Evolutionary conservation across 108 stramenopile species (phyloP).

Genomic region (Cylindrotheca fusiformis): DNA sequence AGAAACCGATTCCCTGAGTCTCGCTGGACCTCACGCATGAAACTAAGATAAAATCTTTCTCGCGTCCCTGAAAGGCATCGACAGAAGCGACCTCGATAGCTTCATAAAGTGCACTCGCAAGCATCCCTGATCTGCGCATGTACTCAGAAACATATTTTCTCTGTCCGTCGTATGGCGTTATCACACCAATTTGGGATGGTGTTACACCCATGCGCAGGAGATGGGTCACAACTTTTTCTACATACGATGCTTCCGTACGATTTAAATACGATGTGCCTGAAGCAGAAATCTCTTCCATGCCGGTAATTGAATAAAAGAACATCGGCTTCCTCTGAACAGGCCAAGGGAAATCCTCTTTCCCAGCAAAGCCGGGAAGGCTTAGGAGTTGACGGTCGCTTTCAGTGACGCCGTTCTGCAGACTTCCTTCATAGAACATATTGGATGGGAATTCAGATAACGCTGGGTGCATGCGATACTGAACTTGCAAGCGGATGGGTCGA

Average conservation of each 20-base stretch:
- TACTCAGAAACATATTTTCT: slow-evolving; percentile 92
- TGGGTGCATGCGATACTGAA: slow-evolving; percentile 99
- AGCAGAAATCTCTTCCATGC: slow-evolving; percentile 96
- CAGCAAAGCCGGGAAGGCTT: slow-evolving; percentile 65
- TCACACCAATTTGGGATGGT: slow-evolving; percentile 92
- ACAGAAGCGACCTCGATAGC: slow-evolving; percentile 97
- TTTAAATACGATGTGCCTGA: slow-evolving; percentile 98
- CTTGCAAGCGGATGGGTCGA: slow-evolving; percentile 95
- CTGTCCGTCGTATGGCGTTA: slow-evolving; percentile 99
- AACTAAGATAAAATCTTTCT: slow-evolving; percentile 97
- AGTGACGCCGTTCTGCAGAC: slow-evolving; percentile 96
- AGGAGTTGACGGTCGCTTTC: slow-evolving; percentile 90
- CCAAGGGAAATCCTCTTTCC: slow-evolving; percentile 89
- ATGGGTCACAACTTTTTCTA: slow-evolving; percentile 96
- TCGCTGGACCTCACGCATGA: slow-evolving; percentile 98
- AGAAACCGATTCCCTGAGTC: slow-evolving; percentile 96
- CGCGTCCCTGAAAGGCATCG: slow-evolving; percentile 99
- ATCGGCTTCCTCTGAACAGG: slow-evolving; percentile 92
- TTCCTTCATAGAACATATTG: slow-evolving; percentile 99
- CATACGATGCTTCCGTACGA: slow-evolving; percentile 93
- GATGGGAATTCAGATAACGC: slow-evolving; percentile 96
- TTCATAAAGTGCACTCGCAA: slow-evolving; percentile 83
- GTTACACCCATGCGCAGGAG: slow-evolving; percentile 91
- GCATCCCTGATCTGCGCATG: slow-evolving; percentile 85
- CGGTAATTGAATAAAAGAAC: slow-evolving; percentile 91